A percentile compares a stretch with the other conserved stretches of the same genome.
phyloP scores from a whole-genome alignment of 208 protist genomes.

The Leishmania major region DNA sequence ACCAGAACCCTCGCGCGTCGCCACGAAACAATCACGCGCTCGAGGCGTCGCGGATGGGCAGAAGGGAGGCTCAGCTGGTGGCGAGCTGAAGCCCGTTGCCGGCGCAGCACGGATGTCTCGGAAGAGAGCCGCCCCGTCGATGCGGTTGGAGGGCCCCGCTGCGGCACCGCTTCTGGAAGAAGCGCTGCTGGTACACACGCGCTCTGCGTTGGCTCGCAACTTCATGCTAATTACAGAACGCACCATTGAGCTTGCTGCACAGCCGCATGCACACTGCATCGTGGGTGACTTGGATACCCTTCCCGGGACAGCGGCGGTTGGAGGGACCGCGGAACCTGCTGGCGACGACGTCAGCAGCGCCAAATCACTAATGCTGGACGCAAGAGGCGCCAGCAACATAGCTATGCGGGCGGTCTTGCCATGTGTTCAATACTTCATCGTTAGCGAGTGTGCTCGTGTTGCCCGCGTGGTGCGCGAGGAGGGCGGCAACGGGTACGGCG shows the following conservation, averaged over 20 bases:
- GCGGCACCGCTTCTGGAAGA: slow-evolving; percentile 10
- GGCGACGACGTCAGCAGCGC: neutral
- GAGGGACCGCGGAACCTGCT: neutral
- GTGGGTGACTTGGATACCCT: neutral
- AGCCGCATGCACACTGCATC: neutral
- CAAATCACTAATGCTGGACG: neutral
- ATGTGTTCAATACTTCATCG: slow-evolving; percentile 41
- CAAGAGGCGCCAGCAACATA: neutral
- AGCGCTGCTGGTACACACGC: slow-evolving; percentile 13
- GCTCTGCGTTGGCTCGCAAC: slow-evolving; percentile 6
- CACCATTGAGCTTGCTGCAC: neutral
- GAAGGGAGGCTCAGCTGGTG: neutral
- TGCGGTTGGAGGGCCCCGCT: neutral
- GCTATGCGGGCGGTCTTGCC: slow-evolving; percentile 19
- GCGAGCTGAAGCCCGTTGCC: neutral
- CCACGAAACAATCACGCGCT: neutral
- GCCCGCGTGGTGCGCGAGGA: slow-evolving; percentile 27
- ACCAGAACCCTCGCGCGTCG: neutral
- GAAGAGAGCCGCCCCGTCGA: neutral
- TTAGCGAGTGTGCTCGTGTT: slow-evolving; percentile 39
- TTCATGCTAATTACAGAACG: neutral
- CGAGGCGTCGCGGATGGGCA: neutral
- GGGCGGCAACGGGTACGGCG: slow-evolving; percentile 13
- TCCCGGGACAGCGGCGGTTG: neutral
- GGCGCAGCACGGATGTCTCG: neutral